Conservation (phyloP, 1,139 yeast species). For the Sugiyamaella castrensis region DNA sequence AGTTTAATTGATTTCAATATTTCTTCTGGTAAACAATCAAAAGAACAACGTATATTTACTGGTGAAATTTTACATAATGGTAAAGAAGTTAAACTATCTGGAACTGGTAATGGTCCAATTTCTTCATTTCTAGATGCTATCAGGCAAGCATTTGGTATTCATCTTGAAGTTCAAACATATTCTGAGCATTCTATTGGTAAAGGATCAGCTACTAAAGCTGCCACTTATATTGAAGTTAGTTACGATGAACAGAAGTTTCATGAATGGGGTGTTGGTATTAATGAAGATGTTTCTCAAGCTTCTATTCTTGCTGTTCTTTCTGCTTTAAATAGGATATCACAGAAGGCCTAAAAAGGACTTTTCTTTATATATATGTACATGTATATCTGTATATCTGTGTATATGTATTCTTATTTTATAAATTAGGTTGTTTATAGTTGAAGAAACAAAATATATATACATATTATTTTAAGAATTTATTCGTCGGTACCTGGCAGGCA, state of each 20-base stretch:
- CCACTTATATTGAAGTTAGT: slow-evolving; percentile 72
- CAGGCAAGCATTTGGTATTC: slow-evolving; percentile 52
- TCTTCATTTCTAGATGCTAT: slow-evolving; percentile 86
- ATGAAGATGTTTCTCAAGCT: slow-evolving; percentile 90
- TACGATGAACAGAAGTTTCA: slow-evolving; percentile 47
- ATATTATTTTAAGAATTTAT: no score
- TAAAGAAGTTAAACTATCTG: slow-evolving; percentile 47
- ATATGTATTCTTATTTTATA: no score
- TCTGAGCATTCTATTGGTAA: slow-evolving; percentile 91
- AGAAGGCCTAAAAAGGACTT: slow-evolving; percentile 3
- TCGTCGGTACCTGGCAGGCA: no score
- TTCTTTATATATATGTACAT: no score
- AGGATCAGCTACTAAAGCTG: slow-evolving; percentile 85
- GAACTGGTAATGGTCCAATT: slow-evolving; percentile 92
- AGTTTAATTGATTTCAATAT: slow-evolving; percentile 36
- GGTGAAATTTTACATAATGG: slow-evolving; percentile 55
- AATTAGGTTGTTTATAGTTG: no score
- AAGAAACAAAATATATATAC: no score
- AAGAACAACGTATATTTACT: slow-evolving; percentile 47
- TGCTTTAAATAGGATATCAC: slow-evolving; percentile 50
- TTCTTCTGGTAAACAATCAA: slow-evolving; percentile 31
- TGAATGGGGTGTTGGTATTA: slow-evolving; percentile 93
- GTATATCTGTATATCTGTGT: no score
- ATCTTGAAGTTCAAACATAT: slow-evolving; percentile 74
- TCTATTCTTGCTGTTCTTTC: slow-evolving; percentile 78